Evolutionary conservation across 352 stramenopile species (phyloP), one percentile per base, ranked within the genome.

Genomic region (Globisporangium acanthophoron): DNA sequence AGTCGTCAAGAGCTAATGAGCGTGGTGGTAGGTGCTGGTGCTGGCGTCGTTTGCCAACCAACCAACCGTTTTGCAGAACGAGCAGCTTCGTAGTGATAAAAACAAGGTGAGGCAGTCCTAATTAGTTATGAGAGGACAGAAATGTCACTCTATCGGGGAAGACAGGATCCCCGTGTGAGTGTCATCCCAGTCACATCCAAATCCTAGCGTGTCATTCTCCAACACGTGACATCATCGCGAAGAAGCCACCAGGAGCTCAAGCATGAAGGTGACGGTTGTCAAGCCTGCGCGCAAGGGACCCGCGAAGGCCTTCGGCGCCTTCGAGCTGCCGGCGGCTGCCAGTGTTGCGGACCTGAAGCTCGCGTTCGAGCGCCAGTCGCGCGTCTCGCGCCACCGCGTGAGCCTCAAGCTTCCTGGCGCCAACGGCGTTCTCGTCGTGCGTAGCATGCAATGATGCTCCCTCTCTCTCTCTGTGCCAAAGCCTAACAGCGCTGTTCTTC

Each of bases 241-340:
- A 53, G 18, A 21, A 24, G n/a, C 44, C 5, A 11, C 56, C n/a
- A 12, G n/a, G 20, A 15, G 7, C 3, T 20, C 27, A 27, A 61
- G 11, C 21, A 91, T 91, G 81, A 65, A 85, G 56, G 74, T 92
- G 59, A 88, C 76, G 59, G 71, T 89, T 18, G 62, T 85, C 41
- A 74, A 78, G 58, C 62, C 70, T 12, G 76, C 43, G 43, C 43
- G 76, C 59, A 82, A 83, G 62, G 78, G 78, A 50, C 59, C 44
- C 53, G 58, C 58, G 21, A 87, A 85, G 66, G 71, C 89, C 63
- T 87, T 72, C 41, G 78, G 81, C 60, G 49, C 35, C 41, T 43
- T 91, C 11, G 33, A 67, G 12, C 63, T 85, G 12, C 53, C 60
- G 15, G 72, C 68, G 55, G 59, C 58, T 39, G 67, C 74, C 37